Percentiles rank a stretch among this genome's conserved stretches.
These are phyloP conservation scores for Fomitopsis palustris DNA, from an alignment of 1,284 basidiomycete species.

Conservation along the genomic window DNA sequence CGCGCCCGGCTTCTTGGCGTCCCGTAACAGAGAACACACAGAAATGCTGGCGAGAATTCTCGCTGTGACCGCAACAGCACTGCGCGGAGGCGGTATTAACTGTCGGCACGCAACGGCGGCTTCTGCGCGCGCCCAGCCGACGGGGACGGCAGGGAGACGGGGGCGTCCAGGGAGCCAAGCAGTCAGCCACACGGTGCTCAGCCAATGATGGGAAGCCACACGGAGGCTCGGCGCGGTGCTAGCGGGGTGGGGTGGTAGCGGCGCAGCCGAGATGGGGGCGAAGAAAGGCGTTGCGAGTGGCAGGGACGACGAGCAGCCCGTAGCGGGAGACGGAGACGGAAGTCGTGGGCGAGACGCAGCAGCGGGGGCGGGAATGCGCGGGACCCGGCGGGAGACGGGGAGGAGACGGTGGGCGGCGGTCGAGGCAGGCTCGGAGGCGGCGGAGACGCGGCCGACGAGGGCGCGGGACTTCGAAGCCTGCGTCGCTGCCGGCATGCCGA, in stretches of 20 bases:
- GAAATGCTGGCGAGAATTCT: background rate
- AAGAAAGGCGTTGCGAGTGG: background rate
- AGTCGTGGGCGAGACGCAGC: background rate
- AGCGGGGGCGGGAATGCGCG: background rate
- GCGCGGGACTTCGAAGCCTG: background rate
- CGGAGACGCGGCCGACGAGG: background rate
- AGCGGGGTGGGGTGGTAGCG: background rate
- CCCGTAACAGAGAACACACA: background rate
- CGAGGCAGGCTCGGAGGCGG: background rate
- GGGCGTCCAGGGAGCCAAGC: background rate
- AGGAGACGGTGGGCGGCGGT: background rate
- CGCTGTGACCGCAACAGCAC: background rate
- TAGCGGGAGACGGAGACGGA: background rate
- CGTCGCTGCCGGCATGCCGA: constrained; percentile 1
- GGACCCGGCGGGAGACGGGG: background rate
- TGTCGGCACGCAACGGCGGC: background rate
- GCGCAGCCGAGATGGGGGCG: background rate
- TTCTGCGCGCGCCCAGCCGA: background rate
- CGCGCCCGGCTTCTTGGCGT: background rate
- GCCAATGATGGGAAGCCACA: background rate
- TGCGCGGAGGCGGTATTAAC: background rate
- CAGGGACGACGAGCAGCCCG: background rate
- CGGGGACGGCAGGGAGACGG: background rate
- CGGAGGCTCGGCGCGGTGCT: background rate
- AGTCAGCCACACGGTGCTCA: background rate